A percentile compares a stretch with the other conserved stretches of the same genome.
Conservation (phyloP, 208 protist species). For the Herpetomonas samuelpessoai region DNA sequence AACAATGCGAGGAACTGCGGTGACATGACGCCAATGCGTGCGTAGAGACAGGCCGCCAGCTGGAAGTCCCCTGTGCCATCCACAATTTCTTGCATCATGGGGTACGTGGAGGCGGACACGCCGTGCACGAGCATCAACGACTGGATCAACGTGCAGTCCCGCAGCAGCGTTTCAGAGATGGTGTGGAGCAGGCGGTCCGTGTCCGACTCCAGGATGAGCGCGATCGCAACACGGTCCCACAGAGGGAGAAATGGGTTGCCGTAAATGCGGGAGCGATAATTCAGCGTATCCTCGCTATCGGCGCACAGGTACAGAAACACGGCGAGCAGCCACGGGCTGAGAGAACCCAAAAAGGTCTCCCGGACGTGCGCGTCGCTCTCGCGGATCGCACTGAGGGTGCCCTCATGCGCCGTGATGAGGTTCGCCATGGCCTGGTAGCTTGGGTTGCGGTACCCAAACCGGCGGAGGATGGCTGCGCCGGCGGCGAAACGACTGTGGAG, state of each 20-base stretch:
- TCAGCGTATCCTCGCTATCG: not conserved
- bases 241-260: slow-evolving; percentile 32
- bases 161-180: slow-evolving; percentile 23
- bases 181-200: slow-evolving; percentile 23
- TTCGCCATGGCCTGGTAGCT: slow-evolving; percentile 43
- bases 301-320: slow-evolving; percentile 47
- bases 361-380: slow-evolving; percentile 36
- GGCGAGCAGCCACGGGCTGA: slow-evolving; percentile 72
- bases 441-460: slow-evolving; percentile 29
- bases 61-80: slow-evolving; percentile 84
- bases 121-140: slow-evolving; percentile 61
- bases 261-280: slow-evolving; percentile 11
- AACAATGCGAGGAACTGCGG: not conserved
- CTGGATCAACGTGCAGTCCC: slow-evolving; percentile 37
- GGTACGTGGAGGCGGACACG: slow-evolving; percentile 42
- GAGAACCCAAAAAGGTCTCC: slow-evolving; percentile 45
- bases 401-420: slow-evolving; percentile 31
- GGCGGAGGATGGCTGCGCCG: slow-evolving; percentile 41
- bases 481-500: slow-evolving; percentile 35
- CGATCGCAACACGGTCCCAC: slow-evolving; percentile 81
- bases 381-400: slow-evolving; percentile 23
- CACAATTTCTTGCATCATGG: slow-evolving; percentile 72
- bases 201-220: slow-evolving; percentile 49
- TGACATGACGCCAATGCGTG: slow-evolving; percentile 50
- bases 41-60: slow-evolving; percentile 80